Conservation (phyloP, 768 basidiomycete genomes). For the Mycena capillaripes region DNA sequence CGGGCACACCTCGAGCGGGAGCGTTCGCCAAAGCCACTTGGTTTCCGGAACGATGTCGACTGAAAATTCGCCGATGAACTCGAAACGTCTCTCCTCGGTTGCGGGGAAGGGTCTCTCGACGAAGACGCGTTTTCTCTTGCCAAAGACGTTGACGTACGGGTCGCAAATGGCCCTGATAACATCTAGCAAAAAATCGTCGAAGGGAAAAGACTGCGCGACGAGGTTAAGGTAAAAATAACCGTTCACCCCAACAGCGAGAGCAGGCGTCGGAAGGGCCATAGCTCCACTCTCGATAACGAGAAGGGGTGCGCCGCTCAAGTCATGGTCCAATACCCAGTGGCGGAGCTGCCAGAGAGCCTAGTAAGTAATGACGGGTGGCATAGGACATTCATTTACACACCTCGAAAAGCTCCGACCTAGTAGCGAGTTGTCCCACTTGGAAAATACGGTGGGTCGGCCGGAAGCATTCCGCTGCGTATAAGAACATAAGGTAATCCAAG, state of each 20-base stretch:
- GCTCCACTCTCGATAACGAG: not conserved
- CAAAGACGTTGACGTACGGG: not conserved
- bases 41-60: not conserved
- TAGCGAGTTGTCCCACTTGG: not conserved
- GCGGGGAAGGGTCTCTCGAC: not conserved
- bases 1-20: not conserved
- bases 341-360: not conserved
- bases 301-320: not conserved
- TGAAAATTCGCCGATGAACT: not conserved
- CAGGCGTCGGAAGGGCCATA: not conserved
- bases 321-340: not conserved
- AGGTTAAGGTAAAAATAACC: not conserved
- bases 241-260: not conserved
- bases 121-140: not conserved
- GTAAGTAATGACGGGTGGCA: conserved; percentile 1
- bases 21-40: not conserved
- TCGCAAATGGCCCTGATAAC: not conserved
- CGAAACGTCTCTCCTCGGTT: not conserved
- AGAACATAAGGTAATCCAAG: too few relatives aligned
- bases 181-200: not conserved
- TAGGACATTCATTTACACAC: not conserved
- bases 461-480: not conserved
- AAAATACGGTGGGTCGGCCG: not conserved
- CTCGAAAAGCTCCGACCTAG: not conserved
- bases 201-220: not conserved